A percentile compares a stretch with the other conserved stretches of the same genome.
Conservation (phyloP, 2,329 filamentous ascomycete species). For the Trichoderma sp. region DNA sequence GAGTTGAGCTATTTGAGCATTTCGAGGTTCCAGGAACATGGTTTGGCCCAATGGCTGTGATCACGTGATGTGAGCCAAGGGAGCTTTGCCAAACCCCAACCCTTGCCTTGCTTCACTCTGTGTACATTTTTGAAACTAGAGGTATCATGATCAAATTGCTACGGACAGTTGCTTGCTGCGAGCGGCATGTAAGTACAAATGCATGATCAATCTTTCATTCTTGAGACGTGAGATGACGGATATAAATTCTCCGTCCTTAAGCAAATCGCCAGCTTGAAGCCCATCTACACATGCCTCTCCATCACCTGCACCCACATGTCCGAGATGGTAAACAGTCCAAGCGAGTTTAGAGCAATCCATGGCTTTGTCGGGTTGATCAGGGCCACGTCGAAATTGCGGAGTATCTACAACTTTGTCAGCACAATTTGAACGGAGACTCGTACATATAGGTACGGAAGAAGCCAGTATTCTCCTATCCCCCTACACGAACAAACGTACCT, state of each 20-base stretch:
- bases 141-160: background rate
- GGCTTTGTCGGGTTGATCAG: constrained; percentile 27
- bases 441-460: too few species aligned
- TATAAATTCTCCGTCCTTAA: too few species aligned
- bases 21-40: background rate
- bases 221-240: background rate
- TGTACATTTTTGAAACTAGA: background rate
- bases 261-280: background rate
- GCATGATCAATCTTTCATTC: background rate
- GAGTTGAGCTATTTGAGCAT: background rate
- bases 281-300: constrained; percentile 3
- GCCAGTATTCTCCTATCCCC: background rate
- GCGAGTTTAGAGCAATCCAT: constrained; percentile 28
- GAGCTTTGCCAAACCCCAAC: background rate
- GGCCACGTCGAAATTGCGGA: constrained; percentile 32
- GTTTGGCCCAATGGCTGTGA: background rate
- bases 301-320: constrained; percentile 35
- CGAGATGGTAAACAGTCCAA: constrained; percentile 31
- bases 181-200: background rate
- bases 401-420: constrained; percentile 22
- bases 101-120: background rate
- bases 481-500: constrained; percentile 32
- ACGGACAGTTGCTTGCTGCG: background rate
- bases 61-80: background rate
- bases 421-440: background rate